Conservation (phyloP, 2,329 filamentous ascomycete species). For the Alternaria longipes region DNA sequence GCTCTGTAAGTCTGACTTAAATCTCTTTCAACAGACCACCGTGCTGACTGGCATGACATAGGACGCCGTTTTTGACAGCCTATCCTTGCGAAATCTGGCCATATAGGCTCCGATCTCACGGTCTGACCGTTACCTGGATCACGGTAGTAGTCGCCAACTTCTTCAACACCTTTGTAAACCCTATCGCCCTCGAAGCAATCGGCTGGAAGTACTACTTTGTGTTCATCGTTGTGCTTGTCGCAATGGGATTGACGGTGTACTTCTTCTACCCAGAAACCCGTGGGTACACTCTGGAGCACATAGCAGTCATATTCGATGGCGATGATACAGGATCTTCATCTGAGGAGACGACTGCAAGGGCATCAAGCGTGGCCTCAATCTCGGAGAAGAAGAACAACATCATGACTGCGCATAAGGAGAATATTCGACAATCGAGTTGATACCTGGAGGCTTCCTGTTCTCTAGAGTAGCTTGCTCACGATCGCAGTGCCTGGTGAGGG, state of each 20-base stretch:
- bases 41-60: no score
- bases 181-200: neutral
- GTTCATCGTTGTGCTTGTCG: slow-evolving; percentile 23
- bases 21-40: no score
- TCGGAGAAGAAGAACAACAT: neutral
- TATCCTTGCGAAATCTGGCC: no score
- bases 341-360: no score
- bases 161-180: neutral
- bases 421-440: neutral
- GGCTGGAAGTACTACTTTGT: slow-evolving; percentile 23
- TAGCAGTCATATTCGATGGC: slow-evolving; percentile 14
- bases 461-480: no score
- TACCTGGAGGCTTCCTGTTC: no score
- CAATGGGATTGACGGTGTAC: slow-evolving; percentile 17
- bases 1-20: no score
- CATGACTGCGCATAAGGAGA: neutral
- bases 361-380: neutral
- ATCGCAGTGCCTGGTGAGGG: no score
- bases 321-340: neutral
- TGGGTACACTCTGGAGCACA: slow-evolving; percentile 21
- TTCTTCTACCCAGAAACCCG: slow-evolving; percentile 25
- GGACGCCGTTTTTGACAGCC: no score
- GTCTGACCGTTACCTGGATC: no score
- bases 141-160: no score
- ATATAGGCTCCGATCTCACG: no score